Conservation (phyloP, 192 early-diverging fungal species). For the Diversispora epigaea region DNA sequence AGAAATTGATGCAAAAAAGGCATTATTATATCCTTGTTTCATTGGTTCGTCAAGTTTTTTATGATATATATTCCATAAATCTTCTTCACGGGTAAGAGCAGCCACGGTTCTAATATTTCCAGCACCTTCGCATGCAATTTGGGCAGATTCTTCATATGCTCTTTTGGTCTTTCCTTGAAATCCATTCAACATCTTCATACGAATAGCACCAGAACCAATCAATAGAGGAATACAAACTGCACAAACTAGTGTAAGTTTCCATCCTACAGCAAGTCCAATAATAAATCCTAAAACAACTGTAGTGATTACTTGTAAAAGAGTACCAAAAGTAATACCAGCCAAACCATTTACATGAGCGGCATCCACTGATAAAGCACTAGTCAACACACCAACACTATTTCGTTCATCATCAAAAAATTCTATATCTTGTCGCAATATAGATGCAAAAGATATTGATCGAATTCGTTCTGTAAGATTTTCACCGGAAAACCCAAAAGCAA, state of each 20-base stretch:
- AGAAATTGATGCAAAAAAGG: slow-evolving; percentile 40
- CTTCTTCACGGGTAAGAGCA: slow-evolving; percentile 55
- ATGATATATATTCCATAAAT: slow-evolving; percentile 46
- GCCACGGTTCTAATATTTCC: slow-evolving; percentile 74
- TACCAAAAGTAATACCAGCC: slow-evolving; percentile 28
- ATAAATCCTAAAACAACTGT: slow-evolving; percentile 30
- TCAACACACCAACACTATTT: slow-evolving; percentile 71
- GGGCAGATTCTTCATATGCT: slow-evolving; percentile 66
- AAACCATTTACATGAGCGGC: slow-evolving; percentile 48
- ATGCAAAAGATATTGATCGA: slow-evolving; percentile 60
- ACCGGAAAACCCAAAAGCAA: slow-evolving; percentile 41
- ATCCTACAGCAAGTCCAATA: slow-evolving; percentile 56
- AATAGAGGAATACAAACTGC: slow-evolving; percentile 69
- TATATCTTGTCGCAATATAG: slow-evolving; percentile 70
- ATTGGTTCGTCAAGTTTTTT: slow-evolving; percentile 46
- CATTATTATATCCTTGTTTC: slow-evolving; percentile 38
- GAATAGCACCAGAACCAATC: slow-evolving; percentile 57
- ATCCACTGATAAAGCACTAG: slow-evolving; percentile 69
- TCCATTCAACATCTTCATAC: slow-evolving; percentile 54
- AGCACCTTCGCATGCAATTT: slow-evolving; percentile 74
- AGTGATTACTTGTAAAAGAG: slow-evolving; percentile 35
- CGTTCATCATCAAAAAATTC: slow-evolving; percentile 71
- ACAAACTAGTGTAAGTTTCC: slow-evolving; percentile 62
- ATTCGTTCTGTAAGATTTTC: slow-evolving; percentile 64
- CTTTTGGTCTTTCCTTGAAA: slow-evolving; percentile 53